Conservation (phyloP, 2,329 filamentous ascomycete species). For the Aspergillus japonicus region DNA sequence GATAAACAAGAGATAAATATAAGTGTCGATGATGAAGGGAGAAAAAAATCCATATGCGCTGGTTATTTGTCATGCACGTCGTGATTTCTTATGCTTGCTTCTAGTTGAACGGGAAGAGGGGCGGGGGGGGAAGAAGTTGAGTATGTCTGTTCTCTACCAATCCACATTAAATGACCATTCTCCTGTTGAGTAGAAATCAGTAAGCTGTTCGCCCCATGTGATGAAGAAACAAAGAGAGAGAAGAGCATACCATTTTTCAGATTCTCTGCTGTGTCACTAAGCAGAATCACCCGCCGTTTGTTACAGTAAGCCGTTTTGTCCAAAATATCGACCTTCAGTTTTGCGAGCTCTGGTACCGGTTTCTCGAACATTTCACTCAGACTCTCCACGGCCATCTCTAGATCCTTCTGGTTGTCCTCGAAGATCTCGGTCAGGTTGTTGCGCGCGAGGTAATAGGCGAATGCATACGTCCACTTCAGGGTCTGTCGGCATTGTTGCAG, state of each 20-base stretch:
- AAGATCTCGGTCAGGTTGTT: slow-evolving; percentile 98
- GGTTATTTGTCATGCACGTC: slow-evolving; percentile 23
- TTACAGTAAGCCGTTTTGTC: slow-evolving; percentile 98
- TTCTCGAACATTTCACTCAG: slow-evolving; percentile 99
- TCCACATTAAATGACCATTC: slow-evolving; percentile 49
- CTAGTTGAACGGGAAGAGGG: neutral
- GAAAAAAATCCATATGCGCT: slow-evolving; percentile 16
- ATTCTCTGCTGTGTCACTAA: slow-evolving; percentile 91
- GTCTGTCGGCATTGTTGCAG: slow-evolving; percentile 97
- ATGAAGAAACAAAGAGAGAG: neutral
- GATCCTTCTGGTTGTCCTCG: slow-evolving; percentile 96
- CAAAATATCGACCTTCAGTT: slow-evolving; percentile 94
- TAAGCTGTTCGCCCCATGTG: neutral
- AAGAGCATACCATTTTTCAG: slow-evolving; percentile 71
- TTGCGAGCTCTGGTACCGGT: slow-evolving; percentile 79
- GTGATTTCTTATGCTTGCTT: slow-evolving; percentile 18
- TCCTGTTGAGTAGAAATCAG: slow-evolving; percentile 25
- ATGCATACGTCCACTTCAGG: slow-evolving; percentile 98
- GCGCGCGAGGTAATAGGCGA: slow-evolving; percentile 92
- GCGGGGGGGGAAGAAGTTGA: neutral
- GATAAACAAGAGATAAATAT: neutral
- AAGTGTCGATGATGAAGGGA: neutral
- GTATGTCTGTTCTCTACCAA: slow-evolving; percentile 27
- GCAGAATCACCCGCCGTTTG: slow-evolving; percentile 80
- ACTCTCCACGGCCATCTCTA: slow-evolving; percentile 95